Evolutionary conservation across 495 filamentous ascomycete species (phyloP).

Genomic region (Penicillium paxilli): DNA sequence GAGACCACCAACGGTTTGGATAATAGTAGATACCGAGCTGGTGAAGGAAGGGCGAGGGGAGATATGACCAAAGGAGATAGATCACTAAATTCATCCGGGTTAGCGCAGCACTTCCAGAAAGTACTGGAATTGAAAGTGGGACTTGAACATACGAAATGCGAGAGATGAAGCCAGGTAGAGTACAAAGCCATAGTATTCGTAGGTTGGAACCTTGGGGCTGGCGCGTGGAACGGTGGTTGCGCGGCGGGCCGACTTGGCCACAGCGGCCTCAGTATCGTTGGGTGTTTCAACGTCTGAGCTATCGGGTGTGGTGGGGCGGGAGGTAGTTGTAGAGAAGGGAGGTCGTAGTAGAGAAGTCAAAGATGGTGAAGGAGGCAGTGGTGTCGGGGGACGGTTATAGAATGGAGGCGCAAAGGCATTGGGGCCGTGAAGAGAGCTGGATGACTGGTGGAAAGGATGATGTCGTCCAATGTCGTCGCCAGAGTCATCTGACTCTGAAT

Average conservation of each 20-base stretch:
- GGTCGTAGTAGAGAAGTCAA: constrained; percentile 92
- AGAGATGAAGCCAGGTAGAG: constrained; percentile 83
- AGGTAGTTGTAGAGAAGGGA: constrained; percentile 66
- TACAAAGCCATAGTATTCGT: constrained; percentile 99
- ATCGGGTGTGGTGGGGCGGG: constrained; percentile 87
- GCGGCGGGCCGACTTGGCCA: constrained; percentile 61
- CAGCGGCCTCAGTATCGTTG: constrained; percentile 61
- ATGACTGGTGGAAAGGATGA: constrained; percentile 44
- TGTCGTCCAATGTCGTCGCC: constrained; percentile 36
- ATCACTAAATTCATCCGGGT: constrained; percentile 52
- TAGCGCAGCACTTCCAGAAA: constrained; percentile 11
- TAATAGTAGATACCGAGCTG: constrained; percentile 96
- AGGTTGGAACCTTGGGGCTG: constrained; percentile 90
- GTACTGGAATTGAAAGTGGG: constrained; percentile 67
- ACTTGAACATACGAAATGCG: constrained; percentile 67
- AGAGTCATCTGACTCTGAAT: constrained; percentile 41
- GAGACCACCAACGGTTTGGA: constrained; percentile 94
- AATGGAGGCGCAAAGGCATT: constrained; percentile 80
- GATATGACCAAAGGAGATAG: constrained; percentile 92
- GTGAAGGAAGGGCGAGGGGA: constrained; percentile 88
- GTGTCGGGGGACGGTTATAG: constrained; percentile 85
- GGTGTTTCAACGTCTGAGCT: constrained; percentile 79
- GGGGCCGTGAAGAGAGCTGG: constrained; percentile 43
- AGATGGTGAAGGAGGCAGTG: constrained; percentile 89
- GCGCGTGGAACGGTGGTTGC: constrained; percentile 81